Conservation (phyloP, 2,329 filamentous ascomycete genomes). For the Trematosphaeria pertusa region DNA sequence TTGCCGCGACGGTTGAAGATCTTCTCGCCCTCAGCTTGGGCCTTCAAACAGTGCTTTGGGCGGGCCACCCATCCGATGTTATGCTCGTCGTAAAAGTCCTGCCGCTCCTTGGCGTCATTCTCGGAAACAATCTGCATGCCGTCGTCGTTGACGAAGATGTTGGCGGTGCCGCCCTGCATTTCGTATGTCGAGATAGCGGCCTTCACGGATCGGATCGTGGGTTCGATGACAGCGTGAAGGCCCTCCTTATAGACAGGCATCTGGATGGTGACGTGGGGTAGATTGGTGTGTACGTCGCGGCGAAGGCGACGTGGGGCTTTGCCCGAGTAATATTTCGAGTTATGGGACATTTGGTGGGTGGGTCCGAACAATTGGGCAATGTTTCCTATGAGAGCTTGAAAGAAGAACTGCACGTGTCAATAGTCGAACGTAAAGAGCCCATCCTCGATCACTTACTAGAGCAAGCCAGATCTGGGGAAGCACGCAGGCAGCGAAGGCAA, state of each 20-base stretch:
- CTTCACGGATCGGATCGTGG: constrained; percentile 80
- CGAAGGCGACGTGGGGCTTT: constrained; percentile 59
- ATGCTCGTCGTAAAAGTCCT: constrained; percentile 59
- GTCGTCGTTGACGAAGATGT: constrained; percentile 73
- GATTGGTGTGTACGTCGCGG: constrained; percentile 59
- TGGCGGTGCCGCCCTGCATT: constrained; percentile 68
- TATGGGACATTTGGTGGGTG: constrained; percentile 73
- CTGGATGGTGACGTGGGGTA: constrained; percentile 78
- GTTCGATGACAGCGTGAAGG: constrained; percentile 74
- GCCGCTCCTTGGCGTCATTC: constrained; percentile 52
- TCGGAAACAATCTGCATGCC: constrained; percentile 67
- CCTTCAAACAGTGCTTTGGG: constrained; percentile 50
- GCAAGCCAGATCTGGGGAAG: constrained; percentile 67
- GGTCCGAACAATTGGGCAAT: constrained; percentile 72
- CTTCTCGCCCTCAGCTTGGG: constrained; percentile 20
- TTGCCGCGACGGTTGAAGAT: constrained; percentile 41
- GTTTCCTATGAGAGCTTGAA: constrained; percentile 32
- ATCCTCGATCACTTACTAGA: constrained; percentile 54
- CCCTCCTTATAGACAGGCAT: constrained; percentile 91
- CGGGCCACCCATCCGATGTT: constrained; percentile 59
- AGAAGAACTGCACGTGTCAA: constrained; percentile 38
- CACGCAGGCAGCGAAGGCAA: constrained; percentile 60
- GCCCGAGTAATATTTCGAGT: constrained; percentile 85
- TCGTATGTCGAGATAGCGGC: constrained; percentile 64
- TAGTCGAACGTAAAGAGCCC: no score